phyloP scores from a whole-genome alignment of 805 yeast genomes.

The Candida coleopterorum region DNA sequence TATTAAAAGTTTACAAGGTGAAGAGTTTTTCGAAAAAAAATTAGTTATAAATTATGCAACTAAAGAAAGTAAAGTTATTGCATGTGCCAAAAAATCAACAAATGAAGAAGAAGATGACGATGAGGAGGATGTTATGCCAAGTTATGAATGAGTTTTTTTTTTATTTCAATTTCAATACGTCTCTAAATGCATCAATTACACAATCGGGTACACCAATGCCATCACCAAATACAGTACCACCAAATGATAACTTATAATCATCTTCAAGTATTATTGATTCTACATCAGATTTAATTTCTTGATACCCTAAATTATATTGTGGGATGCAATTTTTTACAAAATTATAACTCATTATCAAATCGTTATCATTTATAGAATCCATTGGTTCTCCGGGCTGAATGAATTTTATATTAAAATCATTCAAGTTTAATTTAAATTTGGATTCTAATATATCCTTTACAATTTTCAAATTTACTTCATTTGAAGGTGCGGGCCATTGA shows the following conservation, averaged over 20 bases:
- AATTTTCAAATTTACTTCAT: constrained; percentile 20
- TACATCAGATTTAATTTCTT: constrained; percentile 34
- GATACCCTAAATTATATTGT: constrained; percentile 70
- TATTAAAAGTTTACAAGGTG: constrained; percentile 41
- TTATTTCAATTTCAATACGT: constrained; percentile 35
- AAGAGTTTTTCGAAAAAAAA: constrained; percentile 49
- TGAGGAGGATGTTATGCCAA: constrained; percentile 7
- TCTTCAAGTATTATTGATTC: constrained; percentile 12
- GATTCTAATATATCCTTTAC: constrained; percentile 21
- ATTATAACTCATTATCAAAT: constrained; percentile 28
- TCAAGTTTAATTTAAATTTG: constrained; percentile 21
- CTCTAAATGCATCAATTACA: constrained; percentile 56
- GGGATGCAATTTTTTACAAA: constrained; percentile 61
- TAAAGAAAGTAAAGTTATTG: constrained; percentile 21
- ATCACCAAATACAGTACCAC: constrained; percentile 74
- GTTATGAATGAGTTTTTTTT: constrained; percentile 5
- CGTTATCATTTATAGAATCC: constrained; percentile 16
- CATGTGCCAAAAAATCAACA: not conserved
- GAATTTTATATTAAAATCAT: constrained; percentile 10
- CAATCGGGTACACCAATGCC: constrained; percentile 92
- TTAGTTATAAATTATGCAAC: constrained; percentile 39
- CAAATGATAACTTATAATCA: constrained; percentile 42
- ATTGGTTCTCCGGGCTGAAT: constrained; percentile 15
- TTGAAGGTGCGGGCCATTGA: constrained; percentile 27
- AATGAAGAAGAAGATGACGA: not conserved